These are phyloP conservation scores for Aspergillus flavus DNA, from an alignment of 2,329 filamentous ascomycete genomes.

Conservation along the genomic window DNA sequence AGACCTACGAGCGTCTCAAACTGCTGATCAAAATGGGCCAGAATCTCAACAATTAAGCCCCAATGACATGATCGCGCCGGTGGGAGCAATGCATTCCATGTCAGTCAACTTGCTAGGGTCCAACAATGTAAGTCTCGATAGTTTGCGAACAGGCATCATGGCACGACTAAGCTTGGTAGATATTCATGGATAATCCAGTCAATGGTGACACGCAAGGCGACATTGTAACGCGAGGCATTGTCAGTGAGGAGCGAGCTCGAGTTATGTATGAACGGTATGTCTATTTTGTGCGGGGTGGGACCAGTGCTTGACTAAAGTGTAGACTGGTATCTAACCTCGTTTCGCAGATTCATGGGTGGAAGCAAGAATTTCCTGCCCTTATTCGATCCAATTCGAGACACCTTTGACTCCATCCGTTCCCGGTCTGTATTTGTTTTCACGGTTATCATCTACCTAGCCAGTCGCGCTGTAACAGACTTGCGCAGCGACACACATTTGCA, in stretches of 20 bases:
- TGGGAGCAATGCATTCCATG: slow-evolving; percentile 39
- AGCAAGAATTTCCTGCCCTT: slow-evolving; percentile 38
- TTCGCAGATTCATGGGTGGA: slow-evolving; percentile 31
- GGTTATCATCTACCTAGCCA: slow-evolving; percentile 39
- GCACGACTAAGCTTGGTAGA: slow-evolving; percentile 17
- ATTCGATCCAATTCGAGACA: slow-evolving; percentile 40
- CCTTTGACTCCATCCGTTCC: slow-evolving; percentile 39
- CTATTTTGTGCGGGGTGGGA: no score
- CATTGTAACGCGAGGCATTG: slow-evolving; percentile 34
- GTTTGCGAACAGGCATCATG: not conserved
- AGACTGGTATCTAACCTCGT: not conserved
- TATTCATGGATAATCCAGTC: slow-evolving; percentile 34
- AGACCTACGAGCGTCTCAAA: slow-evolving; percentile 26
- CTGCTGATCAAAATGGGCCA: slow-evolving; percentile 28
- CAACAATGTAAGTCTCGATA: slow-evolving; percentile 25
- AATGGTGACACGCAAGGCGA: slow-evolving; percentile 33
- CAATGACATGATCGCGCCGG: slow-evolving; percentile 41
- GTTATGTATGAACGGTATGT: slow-evolving; percentile 39
- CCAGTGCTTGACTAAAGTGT: no score
- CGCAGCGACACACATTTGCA: slow-evolving; percentile 37
- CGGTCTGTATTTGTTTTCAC: slow-evolving; percentile 41
- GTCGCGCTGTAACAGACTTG: slow-evolving; percentile 35
- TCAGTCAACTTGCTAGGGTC: slow-evolving; percentile 37
- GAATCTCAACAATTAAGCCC: slow-evolving; percentile 38
- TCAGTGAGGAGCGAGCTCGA: slow-evolving; percentile 36